phyloP scores from a whole-genome alignment of 1,284 basidiomycete species.

The Tylopilus orsonianus region DNA sequence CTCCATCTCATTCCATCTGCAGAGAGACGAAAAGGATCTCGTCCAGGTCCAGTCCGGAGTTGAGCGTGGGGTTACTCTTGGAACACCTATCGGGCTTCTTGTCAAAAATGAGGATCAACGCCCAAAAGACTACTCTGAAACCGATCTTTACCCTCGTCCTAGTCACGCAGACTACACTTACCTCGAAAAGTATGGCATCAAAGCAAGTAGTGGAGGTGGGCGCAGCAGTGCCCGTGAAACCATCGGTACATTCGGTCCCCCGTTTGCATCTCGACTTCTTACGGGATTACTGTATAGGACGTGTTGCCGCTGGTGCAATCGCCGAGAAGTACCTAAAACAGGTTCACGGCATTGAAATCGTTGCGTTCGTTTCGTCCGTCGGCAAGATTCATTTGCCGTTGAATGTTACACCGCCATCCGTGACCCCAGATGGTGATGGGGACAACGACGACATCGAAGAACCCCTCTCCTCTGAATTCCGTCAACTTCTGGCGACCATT shows the following conservation, averaged over 20 bases:
- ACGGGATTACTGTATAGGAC: constrained; percentile 48
- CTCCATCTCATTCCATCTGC: constrained; percentile 5
- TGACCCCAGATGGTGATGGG: constrained; percentile 44
- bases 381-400: constrained; percentile 87
- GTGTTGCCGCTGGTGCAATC: constrained; percentile 97
- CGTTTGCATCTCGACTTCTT: constrained; percentile 7
- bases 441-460: constrained; percentile 77
- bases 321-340: constrained; percentile 94
- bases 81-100: constrained; percentile 94
- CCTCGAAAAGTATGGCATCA: constrained; percentile 96
- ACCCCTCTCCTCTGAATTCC: constrained; percentile 81
- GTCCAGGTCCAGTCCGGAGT: constrained; percentile 94
- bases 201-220: constrained; percentile 96
- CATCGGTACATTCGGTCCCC: constrained; percentile 59
- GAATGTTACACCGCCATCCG: constrained; percentile 41
- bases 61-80: constrained; percentile 93
- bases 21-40: constrained; percentile 97
- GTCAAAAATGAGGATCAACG: constrained; percentile 99
- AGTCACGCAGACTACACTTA: constrained; percentile 99
- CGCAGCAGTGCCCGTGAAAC: constrained; percentile 95
- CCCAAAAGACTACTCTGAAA: constrained; percentile 98
- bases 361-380: constrained; percentile 96
- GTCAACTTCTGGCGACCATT: constrained; percentile 76
- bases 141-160: constrained; percentile 95
- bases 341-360: constrained; percentile 90